These are phyloP conservation scores for Bipolaris victoriae DNA, from an alignment of 2,329 filamentous ascomycete genomes.

Conservation along the genomic window DNA sequence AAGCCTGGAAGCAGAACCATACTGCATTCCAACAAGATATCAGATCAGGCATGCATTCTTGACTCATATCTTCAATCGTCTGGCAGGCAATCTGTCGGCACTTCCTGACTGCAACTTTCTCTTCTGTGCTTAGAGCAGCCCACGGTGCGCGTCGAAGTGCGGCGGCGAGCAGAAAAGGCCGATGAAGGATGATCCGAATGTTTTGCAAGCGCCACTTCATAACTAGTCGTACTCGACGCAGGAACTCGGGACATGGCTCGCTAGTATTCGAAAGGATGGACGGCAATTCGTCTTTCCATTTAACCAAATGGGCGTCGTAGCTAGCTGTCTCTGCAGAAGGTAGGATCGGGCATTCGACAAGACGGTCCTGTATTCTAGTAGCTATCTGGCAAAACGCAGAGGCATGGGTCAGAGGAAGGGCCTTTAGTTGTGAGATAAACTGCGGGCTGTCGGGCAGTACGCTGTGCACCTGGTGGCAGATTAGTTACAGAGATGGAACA, in stretches of 20 bases:
- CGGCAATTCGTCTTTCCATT: slow-evolving; percentile 75
- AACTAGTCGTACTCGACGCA: slow-evolving; percentile 72
- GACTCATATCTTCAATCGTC: slow-evolving; percentile 74
- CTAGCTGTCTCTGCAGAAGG: slow-evolving; percentile 69
- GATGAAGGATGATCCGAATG: slow-evolving; percentile 75
- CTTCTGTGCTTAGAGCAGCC: slow-evolving; percentile 63
- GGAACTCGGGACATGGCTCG: slow-evolving; percentile 72
- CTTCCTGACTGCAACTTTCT: slow-evolving; percentile 70
- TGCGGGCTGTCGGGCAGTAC: slow-evolving; percentile 44
- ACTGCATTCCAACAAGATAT: slow-evolving; percentile 82
- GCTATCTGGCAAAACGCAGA: slow-evolving; percentile 81
- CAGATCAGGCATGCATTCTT: slow-evolving; percentile 73
- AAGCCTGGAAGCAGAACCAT: slow-evolving; percentile 81
- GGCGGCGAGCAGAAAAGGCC: slow-evolving; percentile 71
- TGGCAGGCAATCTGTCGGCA: slow-evolving; percentile 73
- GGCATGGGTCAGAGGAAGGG: slow-evolving; percentile 75
- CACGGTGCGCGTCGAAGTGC: slow-evolving; percentile 61
- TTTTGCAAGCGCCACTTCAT: slow-evolving; percentile 87
- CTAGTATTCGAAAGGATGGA: slow-evolving; percentile 48
- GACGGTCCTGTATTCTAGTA: slow-evolving; percentile 75
- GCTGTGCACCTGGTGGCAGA: slow-evolving; percentile 16
- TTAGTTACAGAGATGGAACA: slow-evolving; percentile 7
- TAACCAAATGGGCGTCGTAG: slow-evolving; percentile 71
- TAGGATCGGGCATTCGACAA: slow-evolving; percentile 72
- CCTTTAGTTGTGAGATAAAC: slow-evolving; percentile 63